Base-by-base conservation (phyloP, 202 grass and related monocot genomes). In the Zizania palustris region DNA sequence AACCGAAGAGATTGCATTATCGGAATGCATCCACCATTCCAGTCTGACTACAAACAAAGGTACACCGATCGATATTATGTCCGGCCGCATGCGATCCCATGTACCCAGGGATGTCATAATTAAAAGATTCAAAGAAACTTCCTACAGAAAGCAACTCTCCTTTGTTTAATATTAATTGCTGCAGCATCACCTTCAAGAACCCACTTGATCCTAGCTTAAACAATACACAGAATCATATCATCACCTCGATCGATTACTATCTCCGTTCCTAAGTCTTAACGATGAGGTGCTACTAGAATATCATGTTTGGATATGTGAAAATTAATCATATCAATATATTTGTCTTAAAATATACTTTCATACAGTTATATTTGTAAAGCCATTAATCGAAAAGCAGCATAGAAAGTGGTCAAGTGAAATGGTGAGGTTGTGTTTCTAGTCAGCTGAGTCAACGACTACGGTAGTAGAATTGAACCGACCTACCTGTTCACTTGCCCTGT, bases 71-170 rank as follows among this genome's bases (percentile, higher is more conserved):
- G 16, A 33, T 19, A 14, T n/a, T 65, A 33, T 34, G n/a, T 33
- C 3, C 22, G 14, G 51, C 51, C 51, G 51, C 76, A 81, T 20
- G 50, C 41, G 82, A 88, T 88, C 86, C 43, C 1, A 9, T 21
- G 9, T 28, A 28, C 28, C 28, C 64, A 7, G 11, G 76, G 42
- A 43, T 76, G 81, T 53, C 56, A 65, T 28, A 28, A 28, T 28
- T 56, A 16, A n/a, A n/a, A 71, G 71, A 84, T 77, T 67, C 77
- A 80, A 88, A 76, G 86, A 80, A 84, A 74, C 76, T 72, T 84
- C 76, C 58, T 67, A 43, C 44, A 46, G 77, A 81, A 76, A 81
- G 82, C 86, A 81, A 76, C 60, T 56, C 10, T 18, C 53, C 44
- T 67, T 83, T 81, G 44, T 67, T 77, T 85, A 85, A 85, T 80